phyloP scores from a whole-genome alignment of 306 rosid species.

The Prinsepia uniflora region DNA sequence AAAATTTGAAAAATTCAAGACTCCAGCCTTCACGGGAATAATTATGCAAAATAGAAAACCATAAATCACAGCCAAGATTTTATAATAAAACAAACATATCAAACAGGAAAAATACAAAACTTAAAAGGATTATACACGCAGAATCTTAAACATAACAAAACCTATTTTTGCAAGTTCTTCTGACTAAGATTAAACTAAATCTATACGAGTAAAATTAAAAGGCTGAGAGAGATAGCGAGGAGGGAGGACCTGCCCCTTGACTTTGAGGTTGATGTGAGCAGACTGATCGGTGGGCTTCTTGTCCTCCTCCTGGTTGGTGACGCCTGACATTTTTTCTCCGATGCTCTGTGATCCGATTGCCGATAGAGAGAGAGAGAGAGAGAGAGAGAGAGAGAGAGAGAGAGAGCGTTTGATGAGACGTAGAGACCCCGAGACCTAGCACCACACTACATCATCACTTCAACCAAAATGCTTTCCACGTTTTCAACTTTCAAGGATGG shows the following conservation, averaged over 20 bases:
- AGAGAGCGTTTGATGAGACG: background rate
- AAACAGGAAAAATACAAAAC: background rate
- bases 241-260: conserved; percentile 44
- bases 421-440: background rate
- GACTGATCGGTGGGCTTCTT: conserved; percentile 43
- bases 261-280: conserved; percentile 50
- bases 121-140: background rate
- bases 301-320: conserved; percentile 43
- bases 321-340: conserved; percentile 33
- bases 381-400: background rate
- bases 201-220: background rate
- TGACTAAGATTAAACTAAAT: background rate
- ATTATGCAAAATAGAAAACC: background rate
- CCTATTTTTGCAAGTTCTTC: background rate
- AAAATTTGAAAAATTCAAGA: background rate
- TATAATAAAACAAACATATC: background rate
- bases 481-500: background rate
- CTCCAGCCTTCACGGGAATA: background rate
- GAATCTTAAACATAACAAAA: background rate
- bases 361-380: background rate
- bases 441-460: background rate
- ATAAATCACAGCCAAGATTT: background rate
- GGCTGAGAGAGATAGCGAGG: background rate
- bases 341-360: background rate
- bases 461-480: background rate